A percentile compares a stretch with the other conserved stretches of the same genome.
Conservation (phyloP, 106 monocot genomes). For the Platanthera guangdongensis region DNA sequence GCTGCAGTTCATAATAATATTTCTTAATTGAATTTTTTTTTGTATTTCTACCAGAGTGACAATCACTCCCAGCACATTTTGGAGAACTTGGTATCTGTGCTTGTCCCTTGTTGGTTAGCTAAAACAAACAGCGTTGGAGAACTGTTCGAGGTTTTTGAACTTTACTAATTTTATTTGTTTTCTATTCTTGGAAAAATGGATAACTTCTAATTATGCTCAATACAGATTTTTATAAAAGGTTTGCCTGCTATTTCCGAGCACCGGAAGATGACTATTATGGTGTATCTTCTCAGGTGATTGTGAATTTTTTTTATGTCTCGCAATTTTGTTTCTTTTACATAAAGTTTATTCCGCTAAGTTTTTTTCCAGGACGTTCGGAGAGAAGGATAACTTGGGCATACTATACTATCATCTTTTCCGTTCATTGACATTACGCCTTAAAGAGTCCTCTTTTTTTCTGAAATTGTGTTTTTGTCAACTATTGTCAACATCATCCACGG, state of each 20-base stretch:
- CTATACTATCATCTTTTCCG: conserved; percentile 49
- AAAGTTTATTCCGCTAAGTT: neutral
- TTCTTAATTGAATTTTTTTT: neutral
- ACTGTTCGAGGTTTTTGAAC: conserved; percentile 57
- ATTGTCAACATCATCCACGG: neutral
- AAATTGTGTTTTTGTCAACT: conserved; percentile 6
- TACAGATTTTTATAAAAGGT: conserved; percentile 72
- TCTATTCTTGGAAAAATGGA: neutral
- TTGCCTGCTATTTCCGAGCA: conserved; percentile 66
- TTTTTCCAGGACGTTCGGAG: conserved; percentile 70
- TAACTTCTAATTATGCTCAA: conserved; percentile 3
- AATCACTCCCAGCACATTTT: conserved; percentile 70
- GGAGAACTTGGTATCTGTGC: conserved; percentile 66
- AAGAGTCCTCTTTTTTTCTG: conserved; percentile 15
- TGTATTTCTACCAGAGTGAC: conserved; percentile 34
- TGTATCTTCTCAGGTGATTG: conserved; percentile 63
- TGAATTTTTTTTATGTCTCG: neutral
- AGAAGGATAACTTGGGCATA: conserved; percentile 47
- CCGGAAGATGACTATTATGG: conserved; percentile 49
- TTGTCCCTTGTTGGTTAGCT: conserved; percentile 81
- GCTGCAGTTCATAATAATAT: neutral
- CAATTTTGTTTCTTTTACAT: conserved; percentile 1
- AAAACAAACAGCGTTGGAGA: conserved; percentile 43
- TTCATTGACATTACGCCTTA: conserved; percentile 29
- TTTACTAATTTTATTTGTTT: neutral